phyloP scores from a whole-genome alignment of 2,329 filamentous ascomycete species.

The Madurella fahalii region DNA sequence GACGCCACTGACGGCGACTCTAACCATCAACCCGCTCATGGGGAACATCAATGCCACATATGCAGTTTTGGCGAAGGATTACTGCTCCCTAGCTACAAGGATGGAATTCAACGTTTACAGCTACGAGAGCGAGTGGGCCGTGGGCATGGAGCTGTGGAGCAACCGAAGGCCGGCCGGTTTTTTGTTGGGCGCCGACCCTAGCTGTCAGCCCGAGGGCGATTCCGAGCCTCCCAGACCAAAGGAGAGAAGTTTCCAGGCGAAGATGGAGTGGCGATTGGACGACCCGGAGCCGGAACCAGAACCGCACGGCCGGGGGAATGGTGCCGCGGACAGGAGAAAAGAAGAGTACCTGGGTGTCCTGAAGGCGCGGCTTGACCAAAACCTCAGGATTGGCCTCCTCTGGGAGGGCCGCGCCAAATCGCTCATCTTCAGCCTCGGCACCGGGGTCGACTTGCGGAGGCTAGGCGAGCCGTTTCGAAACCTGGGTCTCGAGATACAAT shows the following conservation, averaged over 20 bases:
- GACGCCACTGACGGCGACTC: conserved; percentile 87
- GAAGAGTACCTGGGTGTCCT: conserved; percentile 79
- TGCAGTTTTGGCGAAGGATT: conserved; percentile 78
- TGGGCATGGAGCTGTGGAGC: conserved; percentile 92
- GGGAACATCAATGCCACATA: conserved; percentile 90
- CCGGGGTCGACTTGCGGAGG: conserved; percentile 74
- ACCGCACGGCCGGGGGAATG: neutral
- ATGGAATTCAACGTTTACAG: conserved; percentile 98
- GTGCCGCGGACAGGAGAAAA: conserved; percentile 18
- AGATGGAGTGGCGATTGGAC: conserved; percentile 48
- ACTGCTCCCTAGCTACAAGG: conserved; percentile 79
- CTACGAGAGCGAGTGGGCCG: conserved; percentile 89
- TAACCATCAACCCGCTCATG: conserved; percentile 92
- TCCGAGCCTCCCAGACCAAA: conserved; percentile 22
- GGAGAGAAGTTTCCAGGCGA: conserved; percentile 46
- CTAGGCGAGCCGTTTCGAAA: conserved; percentile 73
- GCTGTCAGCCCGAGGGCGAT: conserved; percentile 20
- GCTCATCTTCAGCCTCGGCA: conserved; percentile 84
- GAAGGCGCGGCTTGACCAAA: conserved; percentile 86
- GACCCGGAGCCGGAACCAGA: conserved; percentile 25
- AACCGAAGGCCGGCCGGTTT: conserved; percentile 45
- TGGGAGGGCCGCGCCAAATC: conserved; percentile 96
- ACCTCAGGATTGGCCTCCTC: conserved; percentile 76
- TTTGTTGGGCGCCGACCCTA: conserved; percentile 33
- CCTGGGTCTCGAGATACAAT: conserved; percentile 75